Base-by-base conservation (phyloP, 768 basidiomycete species). In the Favolaschia claudopus region DNA sequence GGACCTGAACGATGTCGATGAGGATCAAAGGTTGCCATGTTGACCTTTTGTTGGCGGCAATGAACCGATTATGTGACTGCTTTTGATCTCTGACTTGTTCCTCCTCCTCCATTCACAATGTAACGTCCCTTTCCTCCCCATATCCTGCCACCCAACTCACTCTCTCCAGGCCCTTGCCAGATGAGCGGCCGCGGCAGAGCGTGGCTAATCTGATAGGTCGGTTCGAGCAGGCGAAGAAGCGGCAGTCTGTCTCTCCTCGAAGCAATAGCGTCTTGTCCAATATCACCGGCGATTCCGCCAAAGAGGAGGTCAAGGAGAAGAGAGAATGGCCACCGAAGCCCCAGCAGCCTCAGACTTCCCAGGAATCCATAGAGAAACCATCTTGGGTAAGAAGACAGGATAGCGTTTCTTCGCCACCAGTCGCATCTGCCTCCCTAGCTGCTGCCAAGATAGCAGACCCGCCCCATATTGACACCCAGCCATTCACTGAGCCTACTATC, bases 131-230 rank as follows among this genome's bases (percentile, higher is more conserved):
- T 45, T 56, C 51, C 34, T 29, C 44, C 63, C 67, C 44, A 42
- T 64, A 50, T 65, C 61, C 60, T 59, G 62, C 65, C 62, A n/a
- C 57, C 43, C 58, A 63, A 39, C 27, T 22, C 39, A 25, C 12
- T 29, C 52, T 51, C n/a, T 42, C 34, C 43, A 93, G 92, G 92
- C 89, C 90, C 53, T 76, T 93, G 62, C 92, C 93, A 74, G 92
- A 94, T 81, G 93, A 95, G 77, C 85, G 89, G 70, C 92, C 92
- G 45, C 89, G 93, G 58, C 85, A 85, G 71, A 92, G 89, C 67
- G 93, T 95, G 44, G 93, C 93, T 63, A 95, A 93, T 71, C 88
- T 95, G 76, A 95, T 95, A 69, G 93, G 93, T 48, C 85, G 89
- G 57, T 95, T 95, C 65, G 93, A 95, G 73, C 90, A 85, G 66